These are phyloP conservation scores for Xylaria arbuscula DNA, from an alignment of 2,329 filamentous ascomycete species.

Conservation along the genomic window DNA sequence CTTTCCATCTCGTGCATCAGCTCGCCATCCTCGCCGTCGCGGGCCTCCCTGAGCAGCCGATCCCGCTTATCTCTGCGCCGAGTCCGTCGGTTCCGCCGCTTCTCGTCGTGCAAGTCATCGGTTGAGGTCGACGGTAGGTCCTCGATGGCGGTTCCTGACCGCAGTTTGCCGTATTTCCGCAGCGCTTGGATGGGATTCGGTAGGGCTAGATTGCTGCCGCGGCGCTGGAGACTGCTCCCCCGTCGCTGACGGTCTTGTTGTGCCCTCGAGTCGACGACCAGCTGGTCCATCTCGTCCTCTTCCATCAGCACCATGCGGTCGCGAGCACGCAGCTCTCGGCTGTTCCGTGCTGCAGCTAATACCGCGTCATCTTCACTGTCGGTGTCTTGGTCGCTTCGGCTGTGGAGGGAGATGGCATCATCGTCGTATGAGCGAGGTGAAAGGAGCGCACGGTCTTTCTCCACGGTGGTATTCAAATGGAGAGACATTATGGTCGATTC, in stretches of 20 bases:
- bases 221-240: slow-evolving; percentile 56
- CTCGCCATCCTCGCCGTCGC: slow-evolving; percentile 75
- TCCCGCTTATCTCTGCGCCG: slow-evolving; percentile 66
- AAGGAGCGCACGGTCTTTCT: slow-evolving; percentile 61
- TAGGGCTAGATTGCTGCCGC: slow-evolving; percentile 61
- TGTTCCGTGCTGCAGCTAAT: slow-evolving; percentile 72
- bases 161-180: slow-evolving; percentile 51
- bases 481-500: slow-evolving; percentile 45
- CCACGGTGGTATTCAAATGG: slow-evolving; percentile 46
- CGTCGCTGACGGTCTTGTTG: slow-evolving; percentile 57
- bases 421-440: slow-evolving; percentile 74
- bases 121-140: slow-evolving; percentile 57
- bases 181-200: slow-evolving; percentile 62
- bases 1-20: slow-evolving; percentile 84
- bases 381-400: slow-evolving; percentile 76
- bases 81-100: slow-evolving; percentile 60
- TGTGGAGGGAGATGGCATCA: slow-evolving; percentile 74
- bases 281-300: slow-evolving; percentile 75
- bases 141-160: slow-evolving; percentile 54
- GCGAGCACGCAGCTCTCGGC: slow-evolving; percentile 74
- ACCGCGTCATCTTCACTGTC: slow-evolving; percentile 82
- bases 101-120: slow-evolving; percentile 63
- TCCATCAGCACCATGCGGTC: slow-evolving; percentile 78
- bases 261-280: slow-evolving; percentile 65
- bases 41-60: slow-evolving; percentile 63